Percentiles rank a stretch among this genome's conserved stretches.
Evolutionary conservation across 257 asterid species (phyloP).

Genomic region (Solanum tarapatanum): DNA sequence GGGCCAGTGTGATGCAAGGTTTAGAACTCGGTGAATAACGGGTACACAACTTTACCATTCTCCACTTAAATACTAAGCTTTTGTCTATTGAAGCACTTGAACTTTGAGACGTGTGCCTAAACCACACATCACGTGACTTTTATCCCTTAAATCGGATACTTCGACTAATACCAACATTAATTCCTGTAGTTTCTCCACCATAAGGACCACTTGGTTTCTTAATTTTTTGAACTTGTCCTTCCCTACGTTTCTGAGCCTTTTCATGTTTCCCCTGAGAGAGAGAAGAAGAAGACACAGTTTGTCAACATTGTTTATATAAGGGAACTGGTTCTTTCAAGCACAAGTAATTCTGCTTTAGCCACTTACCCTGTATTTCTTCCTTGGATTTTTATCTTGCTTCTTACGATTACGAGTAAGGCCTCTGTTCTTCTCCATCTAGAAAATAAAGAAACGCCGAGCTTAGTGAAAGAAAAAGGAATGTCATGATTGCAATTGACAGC

Average conservation of each 20-base stretch:
- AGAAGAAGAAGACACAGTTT: background rate
- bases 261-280: conserved; percentile 55
- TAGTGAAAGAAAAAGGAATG: too few relatives aligned
- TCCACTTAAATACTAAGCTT: background rate
- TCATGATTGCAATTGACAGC: too few relatives aligned
- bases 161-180: conserved; percentile 48
- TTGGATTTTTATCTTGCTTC: too few relatives aligned
- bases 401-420: too few relatives aligned
- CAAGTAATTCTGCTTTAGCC: too few relatives aligned
- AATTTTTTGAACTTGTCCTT: conserved; percentile 61
- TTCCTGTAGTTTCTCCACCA: conserved; percentile 85
- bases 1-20: background rate
- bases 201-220: conserved; percentile 52
- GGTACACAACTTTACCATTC: background rate
- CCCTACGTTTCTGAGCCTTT: conserved; percentile 39
- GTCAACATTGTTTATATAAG: too few relatives aligned
- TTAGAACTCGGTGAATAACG: background rate
- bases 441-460: too few relatives aligned
- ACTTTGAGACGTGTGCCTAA: background rate
- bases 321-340: too few relatives aligned
- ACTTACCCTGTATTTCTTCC: too few relatives aligned
- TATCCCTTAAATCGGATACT: conserved; percentile 55
- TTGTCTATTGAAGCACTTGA: background rate
- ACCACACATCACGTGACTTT: background rate
- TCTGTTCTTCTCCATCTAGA: too few relatives aligned